A percentile compares a stretch with the other conserved stretches of the same genome.
Conservation (phyloP, 2,329 filamentous ascomycete genomes). For the Phaeosphaeria sp. region DNA sequence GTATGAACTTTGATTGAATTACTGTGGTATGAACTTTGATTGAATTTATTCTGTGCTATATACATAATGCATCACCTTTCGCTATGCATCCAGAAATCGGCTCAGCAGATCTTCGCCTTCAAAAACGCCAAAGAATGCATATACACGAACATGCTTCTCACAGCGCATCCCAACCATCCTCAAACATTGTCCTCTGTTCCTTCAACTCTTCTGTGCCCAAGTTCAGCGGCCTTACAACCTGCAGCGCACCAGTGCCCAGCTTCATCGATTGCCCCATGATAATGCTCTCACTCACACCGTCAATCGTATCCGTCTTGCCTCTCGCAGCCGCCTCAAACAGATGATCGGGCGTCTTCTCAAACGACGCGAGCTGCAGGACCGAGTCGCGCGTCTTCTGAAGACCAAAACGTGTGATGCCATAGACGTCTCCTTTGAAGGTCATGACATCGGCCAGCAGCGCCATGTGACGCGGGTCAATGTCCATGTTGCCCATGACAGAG, state of each 20-base stretch:
- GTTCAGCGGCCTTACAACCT: conserved; percentile 78
- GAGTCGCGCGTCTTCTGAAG: conserved; percentile 95
- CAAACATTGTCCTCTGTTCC: conserved; percentile 43
- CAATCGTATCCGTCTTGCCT: conserved; percentile 90
- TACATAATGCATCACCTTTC: neutral
- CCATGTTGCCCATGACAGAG: conserved; percentile 90
- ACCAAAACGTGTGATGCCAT: conserved; percentile 96
- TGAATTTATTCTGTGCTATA: neutral
- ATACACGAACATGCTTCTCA: conserved; percentile 5
- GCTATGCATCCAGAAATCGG: neutral
- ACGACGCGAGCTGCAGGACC: conserved; percentile 91
- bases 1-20: too few relatives aligned
- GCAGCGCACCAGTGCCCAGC: conserved; percentile 89
- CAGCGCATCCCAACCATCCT: conserved; percentile 46
- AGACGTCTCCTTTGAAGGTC: conserved; percentile 97
- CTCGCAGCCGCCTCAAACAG: conserved; percentile 91
- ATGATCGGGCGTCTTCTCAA: conserved; percentile 98
- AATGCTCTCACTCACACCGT: conserved; percentile 95
- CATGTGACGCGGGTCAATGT: conserved; percentile 97
- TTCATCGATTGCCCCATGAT: conserved; percentile 97
- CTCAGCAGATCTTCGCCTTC: neutral
- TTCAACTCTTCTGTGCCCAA: conserved; percentile 29
- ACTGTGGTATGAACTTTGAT: neutral
- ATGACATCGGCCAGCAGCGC: conserved; percentile 96
- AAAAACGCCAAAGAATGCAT: neutral